These are phyloP conservation scores for Sclerotinia subarctica DNA, from an alignment of 2,329 filamentous ascomycete genomes.

Conservation along the genomic window DNA sequence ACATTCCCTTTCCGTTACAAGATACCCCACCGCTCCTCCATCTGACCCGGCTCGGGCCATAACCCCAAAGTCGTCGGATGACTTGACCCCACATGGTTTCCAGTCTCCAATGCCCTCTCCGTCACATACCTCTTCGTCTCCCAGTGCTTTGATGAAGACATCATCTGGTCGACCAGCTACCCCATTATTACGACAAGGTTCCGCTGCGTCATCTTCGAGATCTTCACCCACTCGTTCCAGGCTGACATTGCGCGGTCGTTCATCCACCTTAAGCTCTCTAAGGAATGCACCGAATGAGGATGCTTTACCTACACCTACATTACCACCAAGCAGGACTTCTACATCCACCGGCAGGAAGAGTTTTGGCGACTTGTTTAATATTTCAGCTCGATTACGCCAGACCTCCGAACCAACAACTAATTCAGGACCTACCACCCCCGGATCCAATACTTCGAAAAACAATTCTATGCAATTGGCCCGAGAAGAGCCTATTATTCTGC, in stretches of 20 bases:
- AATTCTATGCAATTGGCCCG: conserved; percentile 77
- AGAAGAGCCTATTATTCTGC: conserved; percentile 63
- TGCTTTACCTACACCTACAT: conserved; percentile 61
- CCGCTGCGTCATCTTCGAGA: conserved; percentile 57
- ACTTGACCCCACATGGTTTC: conserved; percentile 28
- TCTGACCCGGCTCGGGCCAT: conserved; percentile 43
- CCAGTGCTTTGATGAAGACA: conserved; percentile 30
- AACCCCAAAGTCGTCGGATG: conserved; percentile 31
- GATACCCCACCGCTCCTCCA: conserved; percentile 46
- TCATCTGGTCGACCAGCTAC: conserved; percentile 41
- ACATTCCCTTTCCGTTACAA: conserved; percentile 40
- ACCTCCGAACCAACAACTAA: conserved; percentile 72
- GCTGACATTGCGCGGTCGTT: conserved; percentile 67
- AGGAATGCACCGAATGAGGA: conserved; percentile 70
- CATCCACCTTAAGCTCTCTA: conserved; percentile 85
- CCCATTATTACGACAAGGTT: conserved; percentile 56
- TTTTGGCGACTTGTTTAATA: conserved; percentile 81
- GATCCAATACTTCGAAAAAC: conserved; percentile 69
- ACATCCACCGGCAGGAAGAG: conserved; percentile 90
- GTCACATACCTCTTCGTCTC: conserved; percentile 16
- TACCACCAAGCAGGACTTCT: conserved; percentile 61
- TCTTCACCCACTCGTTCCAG: conserved; percentile 65
- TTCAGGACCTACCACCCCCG: conserved; percentile 68
- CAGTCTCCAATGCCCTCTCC: conserved; percentile 36
- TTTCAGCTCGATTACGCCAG: conserved; percentile 73